phyloP scores from a whole-genome alignment of 1,139 yeast species.

The Yamadazyma trypodendri region DNA sequence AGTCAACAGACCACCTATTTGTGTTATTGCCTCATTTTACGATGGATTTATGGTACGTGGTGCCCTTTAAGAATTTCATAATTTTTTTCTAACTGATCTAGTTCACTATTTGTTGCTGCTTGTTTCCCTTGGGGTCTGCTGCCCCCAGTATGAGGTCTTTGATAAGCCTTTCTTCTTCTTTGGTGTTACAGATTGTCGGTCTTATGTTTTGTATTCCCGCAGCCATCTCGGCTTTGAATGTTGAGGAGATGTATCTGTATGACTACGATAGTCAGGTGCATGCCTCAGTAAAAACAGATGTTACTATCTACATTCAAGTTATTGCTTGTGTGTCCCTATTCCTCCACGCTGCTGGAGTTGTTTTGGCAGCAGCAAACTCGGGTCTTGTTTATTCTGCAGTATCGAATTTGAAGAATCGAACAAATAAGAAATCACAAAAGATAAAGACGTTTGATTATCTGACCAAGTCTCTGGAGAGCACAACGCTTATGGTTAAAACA shows the following conservation, averaged over 20 bases:
- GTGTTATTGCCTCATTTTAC: slow-evolving; percentile 27
- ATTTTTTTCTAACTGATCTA: slow-evolving; percentile 13
- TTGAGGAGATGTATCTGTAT: slow-evolving; percentile 26
- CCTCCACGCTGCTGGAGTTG: slow-evolving; percentile 16
- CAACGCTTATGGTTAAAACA: no score
- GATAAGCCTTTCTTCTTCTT: slow-evolving; percentile 20
- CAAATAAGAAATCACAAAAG: slow-evolving; percentile 16
- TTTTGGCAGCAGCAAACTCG: neutral
- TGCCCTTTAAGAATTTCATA: neutral
- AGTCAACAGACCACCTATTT: slow-evolving; percentile 35
- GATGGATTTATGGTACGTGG: slow-evolving; percentile 30
- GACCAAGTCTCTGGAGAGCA: no score
- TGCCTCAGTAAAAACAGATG: slow-evolving; percentile 19
- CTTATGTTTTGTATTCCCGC: slow-evolving; percentile 20
- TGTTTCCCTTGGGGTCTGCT: slow-evolving; percentile 13
- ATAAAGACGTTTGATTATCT: no score
- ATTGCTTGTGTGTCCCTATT: slow-evolving; percentile 15
- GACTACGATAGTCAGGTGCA: slow-evolving; percentile 19
- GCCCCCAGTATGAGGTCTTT: slow-evolving; percentile 20
- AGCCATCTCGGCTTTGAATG: slow-evolving; percentile 20
- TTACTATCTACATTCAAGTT: slow-evolving; percentile 23
- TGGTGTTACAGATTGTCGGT: slow-evolving; percentile 23
- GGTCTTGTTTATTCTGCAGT: slow-evolving; percentile 13
- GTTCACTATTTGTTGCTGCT: slow-evolving; percentile 24
- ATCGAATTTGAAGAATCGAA: slow-evolving; percentile 18